Evolutionary conservation across 768 basidiomycete genomes (phyloP).

Genomic region (Kwoniella sp.): DNA sequence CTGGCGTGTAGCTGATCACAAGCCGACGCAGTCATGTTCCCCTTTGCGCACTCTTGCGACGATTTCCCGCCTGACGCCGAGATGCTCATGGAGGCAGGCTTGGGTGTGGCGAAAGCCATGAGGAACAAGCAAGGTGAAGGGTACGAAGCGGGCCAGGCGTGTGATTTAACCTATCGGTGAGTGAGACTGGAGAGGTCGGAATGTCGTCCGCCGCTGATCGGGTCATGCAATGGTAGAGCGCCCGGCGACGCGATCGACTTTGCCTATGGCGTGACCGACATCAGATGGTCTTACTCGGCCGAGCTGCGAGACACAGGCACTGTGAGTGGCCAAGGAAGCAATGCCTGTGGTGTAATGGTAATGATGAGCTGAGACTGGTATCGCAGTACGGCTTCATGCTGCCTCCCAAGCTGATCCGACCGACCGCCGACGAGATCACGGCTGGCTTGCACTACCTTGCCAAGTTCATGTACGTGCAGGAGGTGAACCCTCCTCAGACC

Average conservation of each 20-base stretch:
- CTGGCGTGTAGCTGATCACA: neutral
- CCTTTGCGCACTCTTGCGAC: constrained; percentile 69
- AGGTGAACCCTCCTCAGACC: constrained; percentile 18
- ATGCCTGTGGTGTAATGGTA: neutral
- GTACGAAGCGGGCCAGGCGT: constrained; percentile 56
- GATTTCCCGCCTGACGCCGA: constrained; percentile 65
- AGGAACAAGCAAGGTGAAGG: constrained; percentile 57
- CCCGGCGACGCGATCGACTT: constrained; percentile 67
- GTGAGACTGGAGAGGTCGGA: constrained; percentile 3
- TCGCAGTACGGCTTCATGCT: constrained; percentile 70
- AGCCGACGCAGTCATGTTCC: constrained; percentile 61
- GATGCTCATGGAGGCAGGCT: constrained; percentile 67
- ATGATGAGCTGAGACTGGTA: neutral
- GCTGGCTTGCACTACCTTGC: constrained; percentile 65
- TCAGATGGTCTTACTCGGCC: constrained; percentile 63
- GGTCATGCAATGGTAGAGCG: constrained; percentile 43
- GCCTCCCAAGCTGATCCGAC: constrained; percentile 67
- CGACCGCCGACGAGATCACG: constrained; percentile 72
- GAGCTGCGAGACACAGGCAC: constrained; percentile 69
- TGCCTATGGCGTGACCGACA: constrained; percentile 58
- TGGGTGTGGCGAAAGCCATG: constrained; percentile 62
- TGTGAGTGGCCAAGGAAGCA: constrained; percentile 51
- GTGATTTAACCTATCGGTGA: constrained; percentile 48
- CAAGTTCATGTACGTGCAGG: constrained; percentile 59
- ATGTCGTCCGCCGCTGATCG: neutral